A percentile compares a stretch with the other conserved stretches of the same genome.
Conservation (phyloP, 2,329 filamentous ascomycete species). For the Fusarium sambucinum region DNA sequence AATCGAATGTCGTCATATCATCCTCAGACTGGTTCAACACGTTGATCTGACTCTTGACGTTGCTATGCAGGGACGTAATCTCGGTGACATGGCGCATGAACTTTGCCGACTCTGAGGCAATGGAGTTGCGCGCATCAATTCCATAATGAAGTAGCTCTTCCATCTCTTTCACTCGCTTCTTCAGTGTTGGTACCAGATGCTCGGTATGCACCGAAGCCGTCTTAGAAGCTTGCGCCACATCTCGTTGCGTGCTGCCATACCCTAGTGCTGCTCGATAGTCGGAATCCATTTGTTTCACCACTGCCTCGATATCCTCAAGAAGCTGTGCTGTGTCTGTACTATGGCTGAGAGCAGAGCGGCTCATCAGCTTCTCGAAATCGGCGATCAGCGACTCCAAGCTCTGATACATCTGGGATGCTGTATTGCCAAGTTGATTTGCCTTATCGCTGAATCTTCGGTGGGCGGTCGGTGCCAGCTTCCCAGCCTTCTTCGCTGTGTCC, state of each 20-base stretch:
- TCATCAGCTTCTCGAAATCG: constrained; percentile 71
- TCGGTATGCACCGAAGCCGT: constrained; percentile 73
- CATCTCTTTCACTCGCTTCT: constrained; percentile 70
- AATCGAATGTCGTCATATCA: constrained; percentile 82
- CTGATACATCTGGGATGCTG: constrained; percentile 69
- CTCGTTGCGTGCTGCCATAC: constrained; percentile 72
- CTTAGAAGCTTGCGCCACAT: constrained; percentile 71
- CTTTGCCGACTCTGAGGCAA: constrained; percentile 73
- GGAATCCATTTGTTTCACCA: constrained; percentile 86
- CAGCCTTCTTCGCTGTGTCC: constrained; percentile 78
- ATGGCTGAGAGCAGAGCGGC: constrained; percentile 67
- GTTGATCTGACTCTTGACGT: constrained; percentile 78
- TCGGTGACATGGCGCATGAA: constrained; percentile 87
- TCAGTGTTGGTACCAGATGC: constrained; percentile 69
- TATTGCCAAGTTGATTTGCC: constrained; percentile 70
- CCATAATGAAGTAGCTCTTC: constrained; percentile 69
- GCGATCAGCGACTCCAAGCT: constrained; percentile 72
- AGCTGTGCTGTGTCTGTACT: constrained; percentile 75
- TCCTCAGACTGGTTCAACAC: constrained; percentile 79
- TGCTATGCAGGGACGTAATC: constrained; percentile 80
- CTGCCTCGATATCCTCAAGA: constrained; percentile 85
- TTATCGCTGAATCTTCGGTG: constrained; percentile 71
- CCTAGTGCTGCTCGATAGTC: constrained; percentile 84
- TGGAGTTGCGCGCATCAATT: constrained; percentile 74
- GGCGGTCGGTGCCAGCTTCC: constrained; percentile 70